These are phyloP conservation scores for Diaporthe humulicola DNA, from an alignment of 2,329 filamentous ascomycete genomes.

Conservation along the genomic window DNA sequence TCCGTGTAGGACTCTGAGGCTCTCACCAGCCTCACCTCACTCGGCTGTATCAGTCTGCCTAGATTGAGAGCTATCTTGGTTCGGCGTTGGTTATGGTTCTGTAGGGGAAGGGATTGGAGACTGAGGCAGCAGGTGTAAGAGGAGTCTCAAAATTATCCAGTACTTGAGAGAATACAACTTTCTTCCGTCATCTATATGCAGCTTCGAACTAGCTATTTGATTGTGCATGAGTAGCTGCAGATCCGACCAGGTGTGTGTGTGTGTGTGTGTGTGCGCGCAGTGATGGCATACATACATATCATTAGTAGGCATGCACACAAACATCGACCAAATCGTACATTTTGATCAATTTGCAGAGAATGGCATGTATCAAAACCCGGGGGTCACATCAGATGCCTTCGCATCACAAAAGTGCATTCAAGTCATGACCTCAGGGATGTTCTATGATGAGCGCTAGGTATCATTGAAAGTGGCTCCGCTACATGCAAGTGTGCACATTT, in stretches of 20 bases:
- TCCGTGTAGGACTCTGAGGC: neutral
- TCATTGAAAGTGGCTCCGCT: constrained; percentile 13
- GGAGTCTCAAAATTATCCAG: neutral
- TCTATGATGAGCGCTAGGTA: neutral
- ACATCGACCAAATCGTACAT: neutral
- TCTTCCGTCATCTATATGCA: neutral
- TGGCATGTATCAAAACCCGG: neutral
- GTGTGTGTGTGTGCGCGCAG: no score
- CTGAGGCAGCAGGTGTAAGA: constrained; percentile 36
- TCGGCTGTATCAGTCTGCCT: constrained; percentile 17
- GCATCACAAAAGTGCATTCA: neutral
- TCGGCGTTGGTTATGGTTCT: constrained; percentile 22
- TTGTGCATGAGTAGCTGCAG: neutral
- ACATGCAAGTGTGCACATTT: neutral
- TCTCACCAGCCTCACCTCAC: neutral
- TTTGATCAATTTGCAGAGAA: neutral
- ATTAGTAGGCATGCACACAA: neutral
- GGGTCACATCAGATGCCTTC: no score
- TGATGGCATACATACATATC: no score
- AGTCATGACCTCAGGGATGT: neutral
- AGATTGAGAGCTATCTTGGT: constrained; percentile 11
- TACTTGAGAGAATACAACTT: neutral
- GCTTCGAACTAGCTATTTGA: neutral
- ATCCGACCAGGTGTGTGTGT: no score
- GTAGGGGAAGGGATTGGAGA: neutral